A percentile compares a stretch with the other conserved stretches of the same genome.
Conservation (phyloP, 2,329 filamentous ascomycete species). For the Talaromyces sp. region DNA sequence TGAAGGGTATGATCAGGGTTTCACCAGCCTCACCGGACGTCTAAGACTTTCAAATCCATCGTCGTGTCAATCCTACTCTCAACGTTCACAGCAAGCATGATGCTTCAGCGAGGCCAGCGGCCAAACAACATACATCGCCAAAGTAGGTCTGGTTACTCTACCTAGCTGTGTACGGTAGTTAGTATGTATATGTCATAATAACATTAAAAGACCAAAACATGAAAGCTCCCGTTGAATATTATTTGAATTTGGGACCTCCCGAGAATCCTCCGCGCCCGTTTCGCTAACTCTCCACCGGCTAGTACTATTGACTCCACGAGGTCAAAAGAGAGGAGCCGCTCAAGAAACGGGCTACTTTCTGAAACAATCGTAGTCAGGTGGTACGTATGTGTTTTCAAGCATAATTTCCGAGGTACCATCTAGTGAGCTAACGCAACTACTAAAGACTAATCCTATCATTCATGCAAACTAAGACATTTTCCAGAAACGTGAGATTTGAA, state of each 20-base stretch:
- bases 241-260: neutral
- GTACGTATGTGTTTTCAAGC: neutral
- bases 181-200: neutral
- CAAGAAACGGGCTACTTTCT: neutral
- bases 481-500: neutral
- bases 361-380: neutral
- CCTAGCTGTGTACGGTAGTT: neutral
- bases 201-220: neutral
- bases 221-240: neutral
- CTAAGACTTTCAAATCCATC: neutral
- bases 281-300: neutral
- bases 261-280: neutral
- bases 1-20: neutral
- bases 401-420: neutral
- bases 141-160: neutral
- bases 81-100: neutral
- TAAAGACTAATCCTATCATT: neutral
- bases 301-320: no score
- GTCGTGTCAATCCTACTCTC: neutral
- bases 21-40: neutral
- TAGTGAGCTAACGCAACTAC: neutral
- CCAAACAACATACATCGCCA: neutral
- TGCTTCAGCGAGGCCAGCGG: neutral
- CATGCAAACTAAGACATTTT: neutral
- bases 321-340: neutral